phyloP scores from a whole-genome alignment of 805 yeast genomes.

The Starmerella potacharoeniae region DNA sequence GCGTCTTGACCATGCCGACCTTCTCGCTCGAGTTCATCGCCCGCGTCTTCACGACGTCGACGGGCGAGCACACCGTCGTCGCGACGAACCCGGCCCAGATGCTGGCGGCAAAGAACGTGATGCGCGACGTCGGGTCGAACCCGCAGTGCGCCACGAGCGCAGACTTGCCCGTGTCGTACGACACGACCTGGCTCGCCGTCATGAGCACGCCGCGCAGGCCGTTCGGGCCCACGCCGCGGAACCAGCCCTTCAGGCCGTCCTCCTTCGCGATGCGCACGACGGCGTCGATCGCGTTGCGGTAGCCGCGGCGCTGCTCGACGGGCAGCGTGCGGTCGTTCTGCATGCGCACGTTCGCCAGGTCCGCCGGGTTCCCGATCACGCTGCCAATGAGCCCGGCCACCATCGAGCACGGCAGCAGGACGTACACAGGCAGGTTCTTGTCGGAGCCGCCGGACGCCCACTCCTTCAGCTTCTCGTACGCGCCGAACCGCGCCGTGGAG shows the following conservation, averaged over 20 bases:
- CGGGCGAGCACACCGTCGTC: conserved; percentile 86
- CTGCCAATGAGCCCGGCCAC: conserved; percentile 79
- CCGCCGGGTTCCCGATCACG: conserved; percentile 77
- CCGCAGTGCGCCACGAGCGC: conserved; percentile 40
- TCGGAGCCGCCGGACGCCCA: conserved; percentile 9
- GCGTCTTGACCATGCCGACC: conserved; percentile 40
- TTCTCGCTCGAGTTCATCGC: conserved; percentile 50
- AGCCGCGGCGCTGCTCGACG: conserved; percentile 52
- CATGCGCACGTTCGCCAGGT: conserved; percentile 80
- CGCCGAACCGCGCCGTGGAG: conserved; percentile 76
- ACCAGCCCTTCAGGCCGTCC: conserved; percentile 50
- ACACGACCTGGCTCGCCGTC: conserved; percentile 87
- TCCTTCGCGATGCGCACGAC: conserved; percentile 44
- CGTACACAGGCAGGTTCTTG: conserved; percentile 43
- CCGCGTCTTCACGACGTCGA: conserved; percentile 80
- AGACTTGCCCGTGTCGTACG: conserved; percentile 65
- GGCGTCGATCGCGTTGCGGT: conserved; percentile 71
- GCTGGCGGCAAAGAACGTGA: conserved; percentile 71
- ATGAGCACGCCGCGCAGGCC: conserved; percentile 68
- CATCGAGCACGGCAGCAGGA: conserved; percentile 69
- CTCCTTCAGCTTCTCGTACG: conserved; percentile 68
- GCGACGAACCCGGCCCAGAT: conserved; percentile 78
- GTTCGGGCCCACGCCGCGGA: conserved; percentile 70
- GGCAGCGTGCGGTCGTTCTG: conserved; percentile 74
- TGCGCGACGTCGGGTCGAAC: conserved; percentile 47